phyloP scores from a whole-genome alignment of 2,329 filamentous ascomycete genomes.

The Apiospora marii region DNA sequence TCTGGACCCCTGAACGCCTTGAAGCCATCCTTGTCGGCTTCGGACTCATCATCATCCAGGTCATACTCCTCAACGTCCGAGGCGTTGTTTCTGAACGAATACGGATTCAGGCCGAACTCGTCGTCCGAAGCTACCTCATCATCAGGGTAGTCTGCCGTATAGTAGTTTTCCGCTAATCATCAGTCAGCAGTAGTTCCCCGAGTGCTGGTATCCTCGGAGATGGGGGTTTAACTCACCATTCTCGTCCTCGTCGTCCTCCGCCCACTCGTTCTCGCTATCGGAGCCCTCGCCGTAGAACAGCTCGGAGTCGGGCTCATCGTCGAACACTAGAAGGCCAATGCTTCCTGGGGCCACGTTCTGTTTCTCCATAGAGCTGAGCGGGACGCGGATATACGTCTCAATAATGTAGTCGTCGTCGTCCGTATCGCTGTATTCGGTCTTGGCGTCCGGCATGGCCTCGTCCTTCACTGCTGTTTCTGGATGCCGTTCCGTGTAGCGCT shows the following conservation, averaged over 20 bases:
- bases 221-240: too few species aligned
- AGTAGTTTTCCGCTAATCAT: constrained; percentile 74
- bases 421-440: constrained; percentile 48
- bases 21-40: constrained; percentile 35
- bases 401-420: constrained; percentile 68
- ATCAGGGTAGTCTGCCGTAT: constrained; percentile 81
- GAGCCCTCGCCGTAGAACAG: constrained; percentile 68
- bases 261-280: constrained; percentile 67
- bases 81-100: constrained; percentile 62
- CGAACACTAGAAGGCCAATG: constrained; percentile 64
- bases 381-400: constrained; percentile 70
- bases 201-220: too few species aligned
- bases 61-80: constrained; percentile 65
- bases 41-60: constrained; percentile 44
- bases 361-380: constrained; percentile 57
- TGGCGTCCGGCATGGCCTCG: constrained; percentile 39
- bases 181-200: background rate
- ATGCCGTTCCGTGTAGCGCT: constrained; percentile 64
- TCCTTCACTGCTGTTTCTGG: constrained; percentile 48
- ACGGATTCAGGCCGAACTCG: constrained; percentile 64
- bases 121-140: constrained; percentile 79
- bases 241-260: constrained; percentile 69
- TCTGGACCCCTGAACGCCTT: constrained; percentile 48
- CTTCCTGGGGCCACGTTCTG: constrained; percentile 55
- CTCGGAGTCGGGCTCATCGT: constrained; percentile 64